Conservation (phyloP, 2,329 filamentous ascomycete genomes). For the Knoxdaviesia proteae region DNA sequence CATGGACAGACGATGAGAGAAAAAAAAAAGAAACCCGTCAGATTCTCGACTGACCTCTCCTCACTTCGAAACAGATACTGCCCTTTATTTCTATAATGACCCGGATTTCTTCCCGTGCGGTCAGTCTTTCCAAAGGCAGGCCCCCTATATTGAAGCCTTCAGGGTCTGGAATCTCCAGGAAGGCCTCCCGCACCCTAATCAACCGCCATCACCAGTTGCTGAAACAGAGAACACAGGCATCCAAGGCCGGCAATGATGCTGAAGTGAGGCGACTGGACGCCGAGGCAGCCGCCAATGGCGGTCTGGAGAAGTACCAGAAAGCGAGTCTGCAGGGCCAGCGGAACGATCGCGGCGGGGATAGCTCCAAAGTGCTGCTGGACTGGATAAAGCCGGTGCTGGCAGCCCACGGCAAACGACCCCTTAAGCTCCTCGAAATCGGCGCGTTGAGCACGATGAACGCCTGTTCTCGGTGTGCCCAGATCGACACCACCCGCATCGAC, state of each 20-base stretch:
- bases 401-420: conserved; percentile 5
- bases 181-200: conserved; percentile 42
- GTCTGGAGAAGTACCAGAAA: conserved; percentile 41
- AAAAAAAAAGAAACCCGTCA: too few species aligned
- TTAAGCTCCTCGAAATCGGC: conserved; percentile 52
- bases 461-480: conserved; percentile 50
- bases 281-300: conserved; percentile 36
- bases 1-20: neutral
- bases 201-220: conserved; percentile 44
- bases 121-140: conserved; percentile 17
- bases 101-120: too few species aligned
- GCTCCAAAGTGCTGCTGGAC: conserved; percentile 39
- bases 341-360: conserved; percentile 45
- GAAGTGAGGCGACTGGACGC: conserved; percentile 23
- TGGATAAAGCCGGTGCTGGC: conserved; percentile 27
- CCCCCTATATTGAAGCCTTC: conserved; percentile 30
- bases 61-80: too few species aligned
- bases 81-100: too few species aligned
- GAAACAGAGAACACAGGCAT: conserved; percentile 37
- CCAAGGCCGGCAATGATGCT: conserved; percentile 26
- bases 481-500: conserved; percentile 70
- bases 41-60: too few species aligned
- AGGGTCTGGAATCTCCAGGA: conserved; percentile 30
- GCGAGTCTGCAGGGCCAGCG: conserved; percentile 50
- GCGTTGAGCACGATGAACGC: conserved; percentile 69